Evolutionary conservation across 2,329 filamentous ascomycete species (phyloP), one percentile per base, ranked within the genome.

Genomic region (Fusarium albidum): DNA sequence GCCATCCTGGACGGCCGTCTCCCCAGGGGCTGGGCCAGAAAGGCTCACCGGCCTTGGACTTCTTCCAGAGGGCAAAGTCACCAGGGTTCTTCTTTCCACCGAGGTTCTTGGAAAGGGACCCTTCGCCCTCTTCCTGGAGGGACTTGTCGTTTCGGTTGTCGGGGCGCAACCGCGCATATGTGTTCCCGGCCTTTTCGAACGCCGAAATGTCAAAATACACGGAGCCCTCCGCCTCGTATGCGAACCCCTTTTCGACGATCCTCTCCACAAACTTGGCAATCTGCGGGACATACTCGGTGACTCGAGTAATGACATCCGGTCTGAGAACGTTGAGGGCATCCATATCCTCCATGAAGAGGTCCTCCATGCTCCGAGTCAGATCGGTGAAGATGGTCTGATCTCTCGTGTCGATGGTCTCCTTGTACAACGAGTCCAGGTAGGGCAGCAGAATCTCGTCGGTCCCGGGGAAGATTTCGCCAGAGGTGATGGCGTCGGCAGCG

Each of bases 41-140:
- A 1, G 94, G 94, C 79, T 98, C 94, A 35, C 94, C 94, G 12
- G 91, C 85, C 75, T 96, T 97, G 2, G 89, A 93, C 47, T 88
- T 87, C 73, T 98, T 98, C 93, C 92, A 97, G 2, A 98, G 78
- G 1, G 92, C 93, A 74, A 98, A 98, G 68, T 98, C 93, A 7
- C 89, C 88, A 2, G 87, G 79, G 18, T 85, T 87, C 47, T 88
- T 86, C 78, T 98, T 98, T 63, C 78, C 82, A 9, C 79, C 79
- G 0, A 82, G 68, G 52, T 79, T 79, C 67, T 84, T 86, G 1
- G 83, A 84, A 37, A 97, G 73, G 0, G 92, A 90, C 1, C 94
- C 94, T 70, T 98, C 95, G 9, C 94, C 94, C 65, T 98, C 94
- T 8, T 92, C 92, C 64, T 90, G 87, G 18, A 97, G 77, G 4